Evolutionary conservation across 345 rosid species (phyloP).

Genomic region (Euphorbia tirucalli): DNA sequence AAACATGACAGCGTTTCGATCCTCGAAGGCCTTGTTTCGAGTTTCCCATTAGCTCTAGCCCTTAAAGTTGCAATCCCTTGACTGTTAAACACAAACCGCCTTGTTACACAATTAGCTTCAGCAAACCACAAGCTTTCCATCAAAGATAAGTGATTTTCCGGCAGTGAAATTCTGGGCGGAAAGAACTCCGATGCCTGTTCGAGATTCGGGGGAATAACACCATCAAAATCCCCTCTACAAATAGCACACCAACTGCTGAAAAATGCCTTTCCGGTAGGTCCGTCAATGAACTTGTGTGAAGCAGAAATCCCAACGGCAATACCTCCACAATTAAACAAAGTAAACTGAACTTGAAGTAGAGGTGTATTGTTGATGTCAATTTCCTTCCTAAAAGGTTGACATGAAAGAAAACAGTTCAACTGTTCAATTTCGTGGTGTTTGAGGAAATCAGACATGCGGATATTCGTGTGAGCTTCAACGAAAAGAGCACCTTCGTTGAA

Average conservation of each 20-base stretch:
- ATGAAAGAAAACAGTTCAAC: too few relatives aligned
- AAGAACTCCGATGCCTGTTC: too few relatives aligned
- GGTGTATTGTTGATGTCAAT: too few relatives aligned
- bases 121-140: too few relatives aligned
- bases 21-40: neutral
- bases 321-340: constrained; percentile 14
- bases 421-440: too few relatives aligned
- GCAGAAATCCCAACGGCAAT: neutral
- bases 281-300: constrained; percentile 19
- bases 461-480: neutral
- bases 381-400: too few relatives aligned
- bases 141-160: too few relatives aligned
- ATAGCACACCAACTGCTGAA: neutral
- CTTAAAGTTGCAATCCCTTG: neutral
- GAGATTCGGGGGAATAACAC: too few relatives aligned
- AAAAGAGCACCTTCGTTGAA: constrained; percentile 21
- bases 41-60: neutral
- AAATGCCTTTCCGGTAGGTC: neutral
- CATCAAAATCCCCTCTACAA: neutral
- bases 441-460: constrained; percentile 7
- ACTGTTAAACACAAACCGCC: neutral
- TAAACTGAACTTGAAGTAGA: neutral
- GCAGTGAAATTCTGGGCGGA: too few relatives aligned
- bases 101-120: constrained; percentile 11
- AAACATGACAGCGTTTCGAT: constrained; percentile 6